Conservation (phyloP, 177 flowering plant genomes). For the Vitis hybrid region DNA sequence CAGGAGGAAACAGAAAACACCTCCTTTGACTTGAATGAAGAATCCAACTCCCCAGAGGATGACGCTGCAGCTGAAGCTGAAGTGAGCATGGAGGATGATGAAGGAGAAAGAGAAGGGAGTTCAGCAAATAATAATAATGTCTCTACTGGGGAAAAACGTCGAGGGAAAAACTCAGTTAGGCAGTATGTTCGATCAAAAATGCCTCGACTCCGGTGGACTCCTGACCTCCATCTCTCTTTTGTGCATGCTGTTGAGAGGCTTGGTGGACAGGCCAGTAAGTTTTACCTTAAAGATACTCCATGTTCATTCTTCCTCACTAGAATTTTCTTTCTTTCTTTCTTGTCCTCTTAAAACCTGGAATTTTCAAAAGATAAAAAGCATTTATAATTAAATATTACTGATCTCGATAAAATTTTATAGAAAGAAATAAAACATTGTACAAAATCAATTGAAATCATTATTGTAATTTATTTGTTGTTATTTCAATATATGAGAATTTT, state of each 20-base stretch:
- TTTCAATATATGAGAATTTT: too few species aligned
- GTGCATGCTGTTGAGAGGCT: slow-evolving; percentile 33
- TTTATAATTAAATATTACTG: too few species aligned
- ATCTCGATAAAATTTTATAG: too few species aligned
- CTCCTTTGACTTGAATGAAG: slow-evolving; percentile 20
- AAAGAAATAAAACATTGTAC: too few species aligned
- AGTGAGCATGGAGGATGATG: slow-evolving; percentile 2
- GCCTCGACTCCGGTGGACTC: slow-evolving; percentile 38
- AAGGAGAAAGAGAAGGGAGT: slow-evolving; percentile 8
- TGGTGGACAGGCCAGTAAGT: slow-evolving; percentile 37
- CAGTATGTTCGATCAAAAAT: slow-evolving; percentile 29
- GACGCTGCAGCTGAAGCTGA: background rate
- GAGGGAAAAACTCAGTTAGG: slow-evolving; percentile 13
- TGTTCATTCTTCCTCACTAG: too few species aligned
- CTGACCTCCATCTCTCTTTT: slow-evolving; percentile 29
- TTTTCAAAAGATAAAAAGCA: too few species aligned
- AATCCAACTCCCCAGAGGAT: slow-evolving; percentile 2
- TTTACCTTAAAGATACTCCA: background rate
- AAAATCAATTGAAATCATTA: too few species aligned
- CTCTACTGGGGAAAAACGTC: background rate
- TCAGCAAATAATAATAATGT: background rate
- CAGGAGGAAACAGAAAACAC: slow-evolving; percentile 11
- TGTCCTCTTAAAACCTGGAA: too few species aligned
- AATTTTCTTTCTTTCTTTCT: too few species aligned
- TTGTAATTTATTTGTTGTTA: too few species aligned